A percentile compares a stretch with the other conserved stretches of the same genome.
These are phyloP conservation scores for Dipodascopsis uninucleata DNA, from an alignment of 805 yeast genomes.

Conservation along the genomic window DNA sequence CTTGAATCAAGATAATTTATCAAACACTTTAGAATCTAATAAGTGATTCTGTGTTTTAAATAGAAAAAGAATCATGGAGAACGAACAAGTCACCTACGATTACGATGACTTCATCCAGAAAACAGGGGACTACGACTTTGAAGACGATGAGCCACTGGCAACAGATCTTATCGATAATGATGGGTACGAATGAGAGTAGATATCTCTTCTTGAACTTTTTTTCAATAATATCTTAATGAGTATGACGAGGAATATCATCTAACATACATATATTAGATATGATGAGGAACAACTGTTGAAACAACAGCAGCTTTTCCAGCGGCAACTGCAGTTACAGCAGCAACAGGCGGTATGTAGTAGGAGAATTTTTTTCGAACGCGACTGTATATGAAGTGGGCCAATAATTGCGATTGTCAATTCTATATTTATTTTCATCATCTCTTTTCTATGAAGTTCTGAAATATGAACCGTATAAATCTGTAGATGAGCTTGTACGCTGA, in stretches of 20 bases:
- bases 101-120: conserved; percentile 29
- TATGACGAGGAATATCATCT: not conserved
- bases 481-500: not conserved
- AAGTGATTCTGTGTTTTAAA: too few relatives aligned
- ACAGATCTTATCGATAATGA: conserved; percentile 29
- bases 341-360: conserved; percentile 21
- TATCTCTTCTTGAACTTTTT: not conserved
- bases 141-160: conserved; percentile 31
- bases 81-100: conserved; percentile 25
- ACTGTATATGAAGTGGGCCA: too few relatives aligned
- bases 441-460: too few relatives aligned
- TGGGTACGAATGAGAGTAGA: conserved; percentile 17
- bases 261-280: conserved; percentile 15
- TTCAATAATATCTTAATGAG: not conserved
- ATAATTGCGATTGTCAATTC: too few relatives aligned
- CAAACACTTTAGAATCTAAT: too few relatives aligned
- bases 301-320: conserved; percentile 35
- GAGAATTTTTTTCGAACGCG: not conserved
- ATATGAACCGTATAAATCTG: too few relatives aligned
- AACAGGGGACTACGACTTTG: conserved; percentile 31
- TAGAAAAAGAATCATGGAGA: too few relatives aligned
- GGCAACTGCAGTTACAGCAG: conserved; percentile 31
- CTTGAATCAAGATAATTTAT: too few relatives aligned
- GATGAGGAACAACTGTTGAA: conserved; percentile 36
- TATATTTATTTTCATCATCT: too few relatives aligned